phyloP scores from a whole-genome alignment of 257 asterid genomes.

The Nicotiana benthamiana region DNA sequence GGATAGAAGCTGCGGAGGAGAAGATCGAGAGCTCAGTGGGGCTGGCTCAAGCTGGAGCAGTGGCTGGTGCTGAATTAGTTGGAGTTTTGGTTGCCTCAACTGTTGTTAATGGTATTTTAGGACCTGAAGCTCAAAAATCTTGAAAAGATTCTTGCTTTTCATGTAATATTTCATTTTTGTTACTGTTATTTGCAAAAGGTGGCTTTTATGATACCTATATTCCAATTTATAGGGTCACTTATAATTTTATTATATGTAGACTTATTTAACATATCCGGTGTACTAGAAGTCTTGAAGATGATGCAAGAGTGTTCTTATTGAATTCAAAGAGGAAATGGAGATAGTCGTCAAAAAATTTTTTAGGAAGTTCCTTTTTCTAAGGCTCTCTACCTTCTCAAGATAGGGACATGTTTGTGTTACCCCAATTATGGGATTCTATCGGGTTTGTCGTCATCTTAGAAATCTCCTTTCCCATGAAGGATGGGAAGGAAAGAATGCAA shows the following conservation, averaged over 20 bases:
- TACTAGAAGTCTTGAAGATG: background rate
- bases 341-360: too few relatives aligned
- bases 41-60: conserved; percentile 71
- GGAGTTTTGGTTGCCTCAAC: conserved; percentile 59
- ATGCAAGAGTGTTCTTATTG: background rate
- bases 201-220: background rate
- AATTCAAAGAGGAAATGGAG: too few relatives aligned
- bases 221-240: background rate
- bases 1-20: conserved; percentile 36
- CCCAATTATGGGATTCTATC: too few relatives aligned
- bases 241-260: background rate
- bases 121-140: conserved; percentile 69
- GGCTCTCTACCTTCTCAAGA: too few relatives aligned
- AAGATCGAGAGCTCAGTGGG: conserved; percentile 44
- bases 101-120: conserved; percentile 66
- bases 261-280: background rate
- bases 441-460: too few relatives aligned
- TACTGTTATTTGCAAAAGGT: background rate
- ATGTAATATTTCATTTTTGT: background rate
- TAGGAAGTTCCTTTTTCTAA: too few relatives aligned
- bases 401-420: too few relatives aligned
- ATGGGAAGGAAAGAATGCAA: too few relatives aligned
- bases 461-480: too few relatives aligned
- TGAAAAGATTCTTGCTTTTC: conserved; percentile 15
- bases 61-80: conserved; percentile 57